Evolutionary conservation across 2,329 filamentous ascomycete species (phyloP).

Genomic region (Zymoseptoria crescenta): DNA sequence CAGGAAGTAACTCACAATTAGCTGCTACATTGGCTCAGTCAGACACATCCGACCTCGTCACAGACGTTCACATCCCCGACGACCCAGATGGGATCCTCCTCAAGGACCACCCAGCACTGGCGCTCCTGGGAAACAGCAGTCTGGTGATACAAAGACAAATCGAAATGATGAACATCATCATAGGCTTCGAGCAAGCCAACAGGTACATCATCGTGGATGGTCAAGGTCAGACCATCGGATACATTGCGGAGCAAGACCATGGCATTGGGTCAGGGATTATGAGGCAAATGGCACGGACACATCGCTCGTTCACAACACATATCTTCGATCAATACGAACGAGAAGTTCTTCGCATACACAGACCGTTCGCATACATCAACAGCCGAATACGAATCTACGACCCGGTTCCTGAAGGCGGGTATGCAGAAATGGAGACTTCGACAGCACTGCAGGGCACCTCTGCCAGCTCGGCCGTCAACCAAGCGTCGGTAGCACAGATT

Average conservation of each 20-base stretch:
- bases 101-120: constrained; percentile 49
- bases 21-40: constrained; percentile 40
- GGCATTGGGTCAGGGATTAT: constrained; percentile 50
- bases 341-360: constrained; percentile 55
- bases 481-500: constrained; percentile 41
- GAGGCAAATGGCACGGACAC: constrained; percentile 54
- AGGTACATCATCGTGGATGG: constrained; percentile 59
- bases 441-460: constrained; percentile 39
- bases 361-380: constrained; percentile 58
- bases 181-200: constrained; percentile 61
- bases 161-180: constrained; percentile 58
- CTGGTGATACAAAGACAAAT: constrained; percentile 56
- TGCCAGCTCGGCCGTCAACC: constrained; percentile 35
- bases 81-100: constrained; percentile 53
- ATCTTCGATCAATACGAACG: constrained; percentile 55
- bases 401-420: constrained; percentile 36
- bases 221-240: constrained; percentile 55
- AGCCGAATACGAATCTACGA: constrained; percentile 52
- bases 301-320: constrained; percentile 57
- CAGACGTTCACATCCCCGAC: constrained; percentile 54
- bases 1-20: constrained; percentile 30
- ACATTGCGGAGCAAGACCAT: constrained; percentile 56
- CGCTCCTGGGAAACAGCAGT: constrained; percentile 52
- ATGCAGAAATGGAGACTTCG: constrained; percentile 24
- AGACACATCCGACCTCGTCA: constrained; percentile 43